These are phyloP conservation scores for Neolecta irregularis DNA, from an alignment of 1,139 yeast species.

Conservation along the genomic window DNA sequence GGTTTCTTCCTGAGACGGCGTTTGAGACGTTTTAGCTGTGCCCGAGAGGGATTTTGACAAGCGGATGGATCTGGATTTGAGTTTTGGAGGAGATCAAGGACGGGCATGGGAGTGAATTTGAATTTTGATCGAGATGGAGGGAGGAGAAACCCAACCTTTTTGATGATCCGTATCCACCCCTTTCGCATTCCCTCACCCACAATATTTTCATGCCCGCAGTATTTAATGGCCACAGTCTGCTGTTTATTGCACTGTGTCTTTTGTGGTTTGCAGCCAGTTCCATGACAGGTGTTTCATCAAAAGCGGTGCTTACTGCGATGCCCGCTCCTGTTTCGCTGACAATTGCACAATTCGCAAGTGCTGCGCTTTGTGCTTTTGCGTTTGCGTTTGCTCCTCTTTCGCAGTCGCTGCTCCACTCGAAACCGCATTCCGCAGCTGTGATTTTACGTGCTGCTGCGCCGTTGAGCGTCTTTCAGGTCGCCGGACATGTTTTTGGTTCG, in stretches of 20 bases:
- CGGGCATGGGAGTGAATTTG: too few relatives aligned
- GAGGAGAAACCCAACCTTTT: too few relatives aligned
- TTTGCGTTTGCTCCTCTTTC: constrained; percentile 18
- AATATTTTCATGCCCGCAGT: not conserved
- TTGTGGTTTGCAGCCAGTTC: constrained; percentile 76
- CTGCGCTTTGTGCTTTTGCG: constrained; percentile 24
- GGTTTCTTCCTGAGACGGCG: too few relatives aligned
- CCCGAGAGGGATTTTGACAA: too few relatives aligned
- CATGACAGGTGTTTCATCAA: constrained; percentile 64
- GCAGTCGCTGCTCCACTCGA: constrained; percentile 25
- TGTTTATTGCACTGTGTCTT: constrained; percentile 38
- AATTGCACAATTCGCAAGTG: constrained; percentile 63
- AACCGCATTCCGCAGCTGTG: constrained; percentile 40
- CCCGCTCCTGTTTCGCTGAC: constrained; percentile 74
- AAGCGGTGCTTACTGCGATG: constrained; percentile 51
- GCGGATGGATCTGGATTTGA: too few relatives aligned
- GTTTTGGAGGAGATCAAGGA: too few relatives aligned
- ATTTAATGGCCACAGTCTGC: constrained; percentile 10
- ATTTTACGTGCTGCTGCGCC: constrained; percentile 57
- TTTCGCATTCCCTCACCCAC: too few relatives aligned
- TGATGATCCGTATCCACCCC: too few relatives aligned
- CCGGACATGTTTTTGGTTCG: constrained; percentile 80
- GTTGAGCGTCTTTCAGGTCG: constrained; percentile 82
- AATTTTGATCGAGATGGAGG: too few relatives aligned
- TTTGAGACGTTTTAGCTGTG: too few relatives aligned